phyloP scores from a whole-genome alignment of 768 basidiomycete species.

The Suillus hirtellus region DNA sequence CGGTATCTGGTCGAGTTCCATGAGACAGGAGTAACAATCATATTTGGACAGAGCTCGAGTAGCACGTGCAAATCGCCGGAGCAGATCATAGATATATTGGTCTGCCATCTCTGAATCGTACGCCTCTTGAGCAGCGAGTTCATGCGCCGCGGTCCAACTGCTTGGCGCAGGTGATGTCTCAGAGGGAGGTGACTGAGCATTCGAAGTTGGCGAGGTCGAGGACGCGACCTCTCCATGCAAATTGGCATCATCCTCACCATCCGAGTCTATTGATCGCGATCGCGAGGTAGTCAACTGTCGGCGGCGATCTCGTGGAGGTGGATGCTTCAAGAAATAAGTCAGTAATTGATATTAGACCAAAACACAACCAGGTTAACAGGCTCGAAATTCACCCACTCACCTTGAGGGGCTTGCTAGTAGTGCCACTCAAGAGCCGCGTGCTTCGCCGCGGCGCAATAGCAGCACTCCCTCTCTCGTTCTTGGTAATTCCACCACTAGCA shows the following conservation, averaged over 20 bases:
- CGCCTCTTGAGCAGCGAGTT: constrained; percentile 69
- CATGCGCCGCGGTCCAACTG: constrained; percentile 64
- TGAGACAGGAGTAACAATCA: constrained; percentile 72
- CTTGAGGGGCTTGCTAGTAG: constrained; percentile 58
- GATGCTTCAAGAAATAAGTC: constrained; percentile 33
- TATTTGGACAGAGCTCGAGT: constrained; percentile 73
- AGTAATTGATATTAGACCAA: constrained; percentile 30
- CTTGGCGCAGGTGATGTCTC: constrained; percentile 65
- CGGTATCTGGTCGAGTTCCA: constrained; percentile 77
- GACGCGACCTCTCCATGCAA: constrained; percentile 49
- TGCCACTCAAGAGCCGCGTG: constrained; percentile 65
- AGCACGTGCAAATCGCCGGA: constrained; percentile 80
- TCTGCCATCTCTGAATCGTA: constrained; percentile 78
- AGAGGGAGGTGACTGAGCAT: constrained; percentile 58
- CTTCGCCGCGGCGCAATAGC: constrained; percentile 66
- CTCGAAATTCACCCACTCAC: constrained; percentile 35
- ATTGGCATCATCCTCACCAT: constrained; percentile 64
- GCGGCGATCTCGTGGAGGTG: constrained; percentile 55
- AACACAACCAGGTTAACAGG: constrained; percentile 7
- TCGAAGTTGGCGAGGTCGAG: constrained; percentile 62
- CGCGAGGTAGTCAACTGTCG: constrained; percentile 54
- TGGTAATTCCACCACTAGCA: constrained; percentile 41
- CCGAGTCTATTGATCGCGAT: constrained; percentile 67
- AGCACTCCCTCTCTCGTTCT: constrained; percentile 46
- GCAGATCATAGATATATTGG: constrained; percentile 77